Base-by-base conservation (phyloP, 768 basidiomycete genomes). In the Rhizopogon salebrosus region DNA sequence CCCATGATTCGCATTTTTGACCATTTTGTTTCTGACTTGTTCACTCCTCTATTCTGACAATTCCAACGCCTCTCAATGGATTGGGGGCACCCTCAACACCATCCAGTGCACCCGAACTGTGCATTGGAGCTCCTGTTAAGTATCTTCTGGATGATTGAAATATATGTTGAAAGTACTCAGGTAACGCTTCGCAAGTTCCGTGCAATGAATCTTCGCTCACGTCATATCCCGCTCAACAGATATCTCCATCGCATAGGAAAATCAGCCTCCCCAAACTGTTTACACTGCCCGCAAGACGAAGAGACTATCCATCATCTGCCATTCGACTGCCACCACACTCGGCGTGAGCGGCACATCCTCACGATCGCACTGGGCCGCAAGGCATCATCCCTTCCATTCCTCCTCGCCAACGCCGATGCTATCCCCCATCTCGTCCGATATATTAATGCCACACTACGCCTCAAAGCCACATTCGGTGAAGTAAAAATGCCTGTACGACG, bases 301-400 rank as follows among this genome's bases (percentile, higher is more conserved):
- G 72, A 74, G 48, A 69, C 68, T n/a, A 55, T 68, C 0, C 38
- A 50, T 4, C 72, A 72, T 52, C 71, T 51, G 51, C 51, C 71
- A 8, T 42, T 64, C 14, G 16, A 57, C 8, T 74, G 71, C 64
- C 50, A 38, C 43, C 54, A 49, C 16, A 63, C 64, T n/a, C 43
- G 18, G 4, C 36, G 22, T 7, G 49, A 50, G 24, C 5, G 49
- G 3, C 36, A 37, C 13, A 24, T n/a, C 14, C 36, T 50, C 22
- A 14, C 11, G 4, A 36, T 10, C 6, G 7, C n/a, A 11, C 35
- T 50, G 6, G 34, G 49, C 6, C 16, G 52, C n/a, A 48, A 39
- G n/a, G 41, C 51, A 9, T 27, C 26, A 9, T 56, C 55, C 22
- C 41, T 56, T 16, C 35, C 51, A 13, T 53, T n/a, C 46, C 31